Evolutionary conservation across 1,139 yeast genomes (phyloP).

Genomic region (Waltiozyma sp.): DNA sequence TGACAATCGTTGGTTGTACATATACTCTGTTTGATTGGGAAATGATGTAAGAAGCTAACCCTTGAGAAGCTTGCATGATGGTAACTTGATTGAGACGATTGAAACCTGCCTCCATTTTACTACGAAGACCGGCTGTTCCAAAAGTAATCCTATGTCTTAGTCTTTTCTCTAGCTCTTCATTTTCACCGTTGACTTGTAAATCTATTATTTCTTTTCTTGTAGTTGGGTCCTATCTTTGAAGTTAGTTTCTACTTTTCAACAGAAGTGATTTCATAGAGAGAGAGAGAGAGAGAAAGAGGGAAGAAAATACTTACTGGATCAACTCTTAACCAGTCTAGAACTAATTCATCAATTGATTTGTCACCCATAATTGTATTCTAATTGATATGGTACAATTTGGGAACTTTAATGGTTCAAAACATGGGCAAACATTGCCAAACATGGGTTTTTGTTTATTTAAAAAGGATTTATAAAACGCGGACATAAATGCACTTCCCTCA

Average conservation of each 20-base stretch:
- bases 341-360: not conserved
- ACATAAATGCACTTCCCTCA: too few species aligned
- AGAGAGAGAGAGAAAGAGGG: not conserved
- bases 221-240: constrained; percentile 28
- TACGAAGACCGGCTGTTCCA: constrained; percentile 88
- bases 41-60: constrained; percentile 55
- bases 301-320: not conserved
- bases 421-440: too few species aligned
- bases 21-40: constrained; percentile 15
- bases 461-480: too few species aligned
- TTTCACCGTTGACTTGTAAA: constrained; percentile 31
- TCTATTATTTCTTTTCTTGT: constrained; percentile 46
- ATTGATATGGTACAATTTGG: too few species aligned
- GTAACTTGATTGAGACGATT: constrained; percentile 85
- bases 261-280: too few species aligned
- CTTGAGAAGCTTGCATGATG: constrained; percentile 86
- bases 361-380: not conserved
- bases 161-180: constrained; percentile 38
- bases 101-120: constrained; percentile 86
- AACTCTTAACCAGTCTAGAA: not conserved
- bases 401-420: too few species aligned
- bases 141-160: constrained; percentile 50
- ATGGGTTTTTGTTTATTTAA: too few species aligned
- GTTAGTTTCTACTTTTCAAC: not conserved
- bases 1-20: constrained; percentile 42